Evolutionary conservation across 495 filamentous ascomycete species (phyloP).

Genomic region (Tuber indicum): DNA sequence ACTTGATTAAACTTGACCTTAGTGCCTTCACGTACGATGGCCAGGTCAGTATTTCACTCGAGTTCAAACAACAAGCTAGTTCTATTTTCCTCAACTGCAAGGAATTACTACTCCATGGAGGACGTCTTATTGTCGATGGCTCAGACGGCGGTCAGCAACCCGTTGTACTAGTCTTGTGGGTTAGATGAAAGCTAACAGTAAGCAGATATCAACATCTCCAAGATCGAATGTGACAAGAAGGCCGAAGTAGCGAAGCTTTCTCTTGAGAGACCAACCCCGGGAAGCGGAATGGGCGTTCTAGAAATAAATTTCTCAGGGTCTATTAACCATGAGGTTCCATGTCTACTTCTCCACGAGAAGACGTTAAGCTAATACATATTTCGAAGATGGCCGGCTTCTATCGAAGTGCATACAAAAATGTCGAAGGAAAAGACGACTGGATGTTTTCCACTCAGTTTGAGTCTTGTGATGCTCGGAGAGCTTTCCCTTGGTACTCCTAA

Average conservation of each 20-base stretch:
- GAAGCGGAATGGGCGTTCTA: conserved; percentile 56
- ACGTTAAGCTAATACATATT: background rate
- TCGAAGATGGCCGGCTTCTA: conserved; percentile 83
- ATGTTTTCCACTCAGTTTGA: conserved; percentile 98
- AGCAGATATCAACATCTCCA: conserved; percentile 50
- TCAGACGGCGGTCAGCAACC: conserved; percentile 7
- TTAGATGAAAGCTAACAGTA: conserved; percentile 46
- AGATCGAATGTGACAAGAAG: conserved; percentile 70
- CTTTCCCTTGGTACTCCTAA: conserved; percentile 65
- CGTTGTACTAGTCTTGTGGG: conserved; percentile 45
- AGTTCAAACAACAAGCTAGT: conserved; percentile 25
- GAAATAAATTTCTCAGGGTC: conserved; percentile 72
- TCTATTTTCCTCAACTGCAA: conserved; percentile 37
- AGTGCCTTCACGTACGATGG: conserved; percentile 76
- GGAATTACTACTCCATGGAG: conserved; percentile 31
- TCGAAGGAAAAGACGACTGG: conserved; percentile 60
- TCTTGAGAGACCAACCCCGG: conserved; percentile 62
- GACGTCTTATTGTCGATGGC: conserved; percentile 22
- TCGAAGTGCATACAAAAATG: conserved; percentile 85
- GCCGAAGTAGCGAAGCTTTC: conserved; percentile 68
- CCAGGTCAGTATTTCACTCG: conserved; percentile 55
- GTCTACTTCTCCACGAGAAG: no score
- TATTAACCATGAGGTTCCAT: conserved; percentile 67
- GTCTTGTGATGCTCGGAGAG: conserved; percentile 84
- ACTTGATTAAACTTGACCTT: conserved; percentile 70